Conservation (phyloP, 2,329 filamentous ascomycete species). For the Alternaria tenuissima region DNA sequence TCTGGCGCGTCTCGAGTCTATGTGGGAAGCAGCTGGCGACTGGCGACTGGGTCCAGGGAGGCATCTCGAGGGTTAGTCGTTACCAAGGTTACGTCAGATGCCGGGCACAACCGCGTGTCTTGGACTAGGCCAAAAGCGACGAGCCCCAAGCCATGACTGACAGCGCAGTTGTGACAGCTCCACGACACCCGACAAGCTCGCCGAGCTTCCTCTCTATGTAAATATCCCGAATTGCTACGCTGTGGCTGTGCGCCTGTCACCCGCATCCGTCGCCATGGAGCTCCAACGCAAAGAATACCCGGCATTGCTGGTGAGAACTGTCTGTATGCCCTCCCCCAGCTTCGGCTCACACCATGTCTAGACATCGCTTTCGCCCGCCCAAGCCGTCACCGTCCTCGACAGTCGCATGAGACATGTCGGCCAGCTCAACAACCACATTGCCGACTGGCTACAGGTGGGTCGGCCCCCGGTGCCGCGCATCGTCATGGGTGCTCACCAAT, state of each 20-base stretch:
- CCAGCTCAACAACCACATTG: slow-evolving; percentile 87
- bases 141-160: slow-evolving; percentile 36
- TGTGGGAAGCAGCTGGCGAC: neutral
- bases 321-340: slow-evolving; percentile 16
- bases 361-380: slow-evolving; percentile 80
- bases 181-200: slow-evolving; percentile 40
- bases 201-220: slow-evolving; percentile 40
- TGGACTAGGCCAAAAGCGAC: slow-evolving; percentile 32
- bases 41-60: neutral
- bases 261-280: slow-evolving; percentile 55
- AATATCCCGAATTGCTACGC: slow-evolving; percentile 28
- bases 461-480: slow-evolving; percentile 21
- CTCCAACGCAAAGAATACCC: slow-evolving; percentile 91
- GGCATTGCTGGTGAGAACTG: slow-evolving; percentile 78
- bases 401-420: slow-evolving; percentile 88
- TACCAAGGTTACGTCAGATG: slow-evolving; percentile 30
- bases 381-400: slow-evolving; percentile 82
- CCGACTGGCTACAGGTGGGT: slow-evolving; percentile 95
- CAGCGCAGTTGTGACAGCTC: slow-evolving; percentile 45
- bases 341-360: slow-evolving; percentile 55
- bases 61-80: slow-evolving; percentile 3
- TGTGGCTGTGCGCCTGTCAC: slow-evolving; percentile 41
- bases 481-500: slow-evolving; percentile 29
- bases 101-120: slow-evolving; percentile 16
- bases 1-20: slow-evolving; percentile 4